phyloP scores from a whole-genome alignment of 768 basidiomycete species.

The Mycena indigotica region DNA sequence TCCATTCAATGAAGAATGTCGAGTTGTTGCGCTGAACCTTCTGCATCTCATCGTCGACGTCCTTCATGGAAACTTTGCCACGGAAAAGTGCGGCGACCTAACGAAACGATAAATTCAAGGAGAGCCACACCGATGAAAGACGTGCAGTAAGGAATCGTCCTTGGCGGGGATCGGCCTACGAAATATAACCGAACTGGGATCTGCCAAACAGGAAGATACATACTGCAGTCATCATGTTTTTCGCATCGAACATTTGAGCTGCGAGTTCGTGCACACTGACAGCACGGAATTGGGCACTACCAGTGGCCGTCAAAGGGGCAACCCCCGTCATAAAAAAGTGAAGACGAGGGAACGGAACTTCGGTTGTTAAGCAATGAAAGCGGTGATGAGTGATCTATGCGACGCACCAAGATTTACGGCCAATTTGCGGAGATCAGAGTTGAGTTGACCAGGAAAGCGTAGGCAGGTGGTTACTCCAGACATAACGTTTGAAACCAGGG shows the following conservation, averaged over 20 bases:
- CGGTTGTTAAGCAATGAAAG: background rate
- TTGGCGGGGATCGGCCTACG: slow-evolving; percentile 83
- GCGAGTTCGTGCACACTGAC: slow-evolving; percentile 97
- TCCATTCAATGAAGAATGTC: slow-evolving; percentile 99
- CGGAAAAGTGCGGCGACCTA: slow-evolving; percentile 87
- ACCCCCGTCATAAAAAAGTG: slow-evolving; percentile 99
- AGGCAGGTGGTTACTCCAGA: slow-evolving; percentile 97
- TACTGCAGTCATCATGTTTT: slow-evolving; percentile 98
- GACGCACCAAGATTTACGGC: slow-evolving; percentile 96
- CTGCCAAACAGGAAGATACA: background rate
- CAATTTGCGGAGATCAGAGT: slow-evolving; percentile 96
- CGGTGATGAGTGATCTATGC: background rate
- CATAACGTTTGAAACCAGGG: slow-evolving; percentile 98
- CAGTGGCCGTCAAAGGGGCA: slow-evolving; percentile 91
- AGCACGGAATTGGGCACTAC: slow-evolving; percentile 93
- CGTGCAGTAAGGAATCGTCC: slow-evolving; percentile 96
- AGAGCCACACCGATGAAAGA: background rate
- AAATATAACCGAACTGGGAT: background rate
- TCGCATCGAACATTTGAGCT: slow-evolving; percentile 98
- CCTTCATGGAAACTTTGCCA: slow-evolving; percentile 99
- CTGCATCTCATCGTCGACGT: slow-evolving; percentile 99
- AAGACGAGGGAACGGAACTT: slow-evolving; percentile 97
- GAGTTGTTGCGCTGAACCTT: slow-evolving; percentile 97
- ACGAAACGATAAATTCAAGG: no score
- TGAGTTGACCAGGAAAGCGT: slow-evolving; percentile 99